These are phyloP conservation scores for Hibiscus syriacus DNA, from an alignment of 345 rosid genomes.

Conservation along the genomic window DNA sequence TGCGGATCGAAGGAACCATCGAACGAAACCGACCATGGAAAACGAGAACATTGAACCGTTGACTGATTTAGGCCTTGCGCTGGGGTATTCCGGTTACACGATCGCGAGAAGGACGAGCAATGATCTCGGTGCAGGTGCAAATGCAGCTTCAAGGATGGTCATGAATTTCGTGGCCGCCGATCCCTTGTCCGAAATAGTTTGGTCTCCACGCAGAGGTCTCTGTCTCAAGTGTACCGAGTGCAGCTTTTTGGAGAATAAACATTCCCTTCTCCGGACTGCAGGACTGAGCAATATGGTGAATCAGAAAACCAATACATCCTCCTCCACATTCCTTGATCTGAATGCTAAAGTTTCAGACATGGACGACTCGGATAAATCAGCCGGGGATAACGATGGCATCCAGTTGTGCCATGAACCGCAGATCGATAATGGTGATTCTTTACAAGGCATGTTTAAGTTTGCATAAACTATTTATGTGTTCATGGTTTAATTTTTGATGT, in stretches of 20 bases:
- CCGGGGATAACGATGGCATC: conserved; percentile 16
- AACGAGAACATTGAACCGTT: conserved; percentile 37
- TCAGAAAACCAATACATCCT: conserved; percentile 3
- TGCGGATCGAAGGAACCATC: conserved; percentile 15
- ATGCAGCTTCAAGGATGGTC: conserved; percentile 56
- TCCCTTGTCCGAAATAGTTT: conserved; percentile 75
- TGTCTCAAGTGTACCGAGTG: conserved; percentile 68
- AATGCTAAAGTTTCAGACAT: conserved; percentile 16
- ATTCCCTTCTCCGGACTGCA: conserved; percentile 32
- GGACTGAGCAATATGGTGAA: conserved; percentile 28
- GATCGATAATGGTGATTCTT: conserved; percentile 23
- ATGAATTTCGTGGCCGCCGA: conserved; percentile 46
- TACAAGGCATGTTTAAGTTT: conserved; percentile 11
- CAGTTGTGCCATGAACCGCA: conserved; percentile 19
- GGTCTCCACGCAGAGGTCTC: conserved; percentile 81
- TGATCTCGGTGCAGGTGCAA: conserved; percentile 80
- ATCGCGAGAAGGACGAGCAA: conserved; percentile 25
- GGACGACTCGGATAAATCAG: conserved; percentile 15
- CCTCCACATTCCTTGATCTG: background rate
- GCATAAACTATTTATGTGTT: background rate
- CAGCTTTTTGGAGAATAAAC: conserved; percentile 37
- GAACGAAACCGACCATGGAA: conserved; percentile 42
- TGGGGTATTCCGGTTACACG: conserved; percentile 27
- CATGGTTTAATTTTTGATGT: background rate
- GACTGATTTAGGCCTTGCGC: conserved; percentile 35